Evolutionary conservation across 108 stramenopile genomes (phyloP).

Genomic region (Stephanodiscus minutulus): DNA sequence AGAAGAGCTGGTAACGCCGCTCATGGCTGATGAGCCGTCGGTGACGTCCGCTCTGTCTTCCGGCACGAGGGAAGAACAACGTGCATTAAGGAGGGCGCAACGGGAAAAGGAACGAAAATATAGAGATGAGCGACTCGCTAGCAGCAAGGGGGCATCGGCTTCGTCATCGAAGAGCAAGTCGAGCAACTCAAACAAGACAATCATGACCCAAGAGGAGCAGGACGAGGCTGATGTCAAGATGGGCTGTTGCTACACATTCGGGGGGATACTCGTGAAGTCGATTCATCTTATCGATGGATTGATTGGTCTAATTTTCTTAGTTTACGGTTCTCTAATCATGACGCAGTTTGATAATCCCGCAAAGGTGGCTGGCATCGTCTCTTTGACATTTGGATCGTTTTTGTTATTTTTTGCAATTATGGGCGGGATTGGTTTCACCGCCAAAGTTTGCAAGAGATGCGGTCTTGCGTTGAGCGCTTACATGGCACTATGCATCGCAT

Average conservation of each 20-base stretch:
- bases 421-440: constrained; percentile 36
- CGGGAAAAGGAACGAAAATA: constrained; percentile 15
- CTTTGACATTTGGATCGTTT: constrained; percentile 22
- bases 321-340: constrained; percentile 32
- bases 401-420: constrained; percentile 23
- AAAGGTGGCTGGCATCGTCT: constrained; percentile 20
- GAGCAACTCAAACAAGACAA: constrained; percentile 2
- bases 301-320: constrained; percentile 20
- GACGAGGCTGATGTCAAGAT: constrained; percentile 28
- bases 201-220: constrained; percentile 26
- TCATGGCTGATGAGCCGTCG: neutral
- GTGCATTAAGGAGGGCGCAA: constrained; percentile 1
- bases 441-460: constrained; percentile 22
- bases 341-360: constrained; percentile 24
- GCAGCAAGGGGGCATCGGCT: neutral
- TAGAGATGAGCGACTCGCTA: neutral
- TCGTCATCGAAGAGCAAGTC: neutral
- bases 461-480: constrained; percentile 26
- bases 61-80: constrained; percentile 1
- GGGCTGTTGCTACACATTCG: constrained; percentile 37
- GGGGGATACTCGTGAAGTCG: constrained; percentile 21
- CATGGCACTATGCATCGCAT: constrained; percentile 25
- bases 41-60: neutral
- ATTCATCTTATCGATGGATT: constrained; percentile 35
- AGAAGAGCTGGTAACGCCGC: constrained; percentile 6